These are phyloP conservation scores for Gremmenia infestans DNA, from an alignment of 2,329 filamentous ascomycete species.

Conservation along the genomic window DNA sequence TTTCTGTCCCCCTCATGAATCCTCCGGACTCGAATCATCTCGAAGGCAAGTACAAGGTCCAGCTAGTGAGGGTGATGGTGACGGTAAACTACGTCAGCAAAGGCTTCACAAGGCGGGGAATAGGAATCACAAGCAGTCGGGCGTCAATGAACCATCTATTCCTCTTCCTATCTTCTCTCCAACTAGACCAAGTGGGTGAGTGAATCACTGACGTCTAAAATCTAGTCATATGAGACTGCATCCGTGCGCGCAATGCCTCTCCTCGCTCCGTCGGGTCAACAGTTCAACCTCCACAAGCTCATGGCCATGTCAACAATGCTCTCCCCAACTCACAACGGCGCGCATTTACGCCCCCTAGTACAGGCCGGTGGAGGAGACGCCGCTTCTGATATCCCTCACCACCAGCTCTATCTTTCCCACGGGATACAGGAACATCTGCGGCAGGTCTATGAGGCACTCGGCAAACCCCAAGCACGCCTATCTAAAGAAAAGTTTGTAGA, in stretches of 20 bases:
- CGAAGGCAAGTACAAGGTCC: conserved; percentile 1
- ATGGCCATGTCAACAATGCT: conserved; percentile 32
- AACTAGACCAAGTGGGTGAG: neutral
- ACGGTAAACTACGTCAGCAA: conserved; percentile 3
- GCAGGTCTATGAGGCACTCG: conserved; percentile 43
- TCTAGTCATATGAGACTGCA: conserved; percentile 10
- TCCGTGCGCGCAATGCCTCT: conserved; percentile 16
- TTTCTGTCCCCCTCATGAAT: conserved; percentile 4
- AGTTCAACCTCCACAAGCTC: conserved; percentile 31
- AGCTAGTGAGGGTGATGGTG: neutral
- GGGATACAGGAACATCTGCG: conserved; percentile 45
- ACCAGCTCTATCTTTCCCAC: conserved; percentile 40
- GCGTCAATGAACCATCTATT: neutral
- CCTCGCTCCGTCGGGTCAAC: conserved; percentile 25
- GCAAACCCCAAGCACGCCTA: conserved; percentile 32
- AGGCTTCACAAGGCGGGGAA: neutral
- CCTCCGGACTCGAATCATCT: conserved; percentile 2
- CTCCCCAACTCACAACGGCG: conserved; percentile 18
- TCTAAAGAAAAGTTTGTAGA: conserved; percentile 37
- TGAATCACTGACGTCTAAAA: conserved; percentile 5
- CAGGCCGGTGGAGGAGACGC: conserved; percentile 24
- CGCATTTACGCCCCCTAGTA: conserved; percentile 20
- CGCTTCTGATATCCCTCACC: conserved; percentile 17
- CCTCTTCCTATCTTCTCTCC: neutral
- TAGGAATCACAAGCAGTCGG: neutral